A percentile compares a stretch with the other conserved stretches of the same genome.
phyloP scores from a whole-genome alignment of 2,329 filamentous ascomycete genomes.

The Fusarium paranaense region DNA sequence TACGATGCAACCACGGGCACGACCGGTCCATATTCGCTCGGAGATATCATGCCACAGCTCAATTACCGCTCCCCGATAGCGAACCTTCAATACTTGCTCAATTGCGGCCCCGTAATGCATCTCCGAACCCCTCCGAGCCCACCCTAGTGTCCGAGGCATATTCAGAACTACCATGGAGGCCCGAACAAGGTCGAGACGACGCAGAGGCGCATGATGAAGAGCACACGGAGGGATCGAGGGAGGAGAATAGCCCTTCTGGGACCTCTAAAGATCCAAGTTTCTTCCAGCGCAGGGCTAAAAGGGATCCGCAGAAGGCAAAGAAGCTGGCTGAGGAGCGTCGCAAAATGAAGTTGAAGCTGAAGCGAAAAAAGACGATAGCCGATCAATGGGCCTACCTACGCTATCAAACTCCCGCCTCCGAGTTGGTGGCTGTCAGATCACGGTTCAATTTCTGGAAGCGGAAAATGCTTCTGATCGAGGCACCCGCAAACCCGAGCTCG shows the following conservation, averaged over 20 bases:
- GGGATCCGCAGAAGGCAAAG: not conserved
- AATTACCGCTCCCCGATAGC: not conserved
- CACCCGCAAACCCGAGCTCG: conserved; percentile 23
- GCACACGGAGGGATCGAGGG: not conserved
- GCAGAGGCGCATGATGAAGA: not conserved
- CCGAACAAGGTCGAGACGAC: not conserved
- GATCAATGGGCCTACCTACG: conserved; percentile 50
- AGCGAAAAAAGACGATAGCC: conserved; percentile 24
- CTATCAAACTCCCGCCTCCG: conserved; percentile 39
- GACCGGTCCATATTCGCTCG: conserved; percentile 14
- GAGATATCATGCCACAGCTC: conserved; percentile 19
- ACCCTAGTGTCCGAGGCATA: not conserved
- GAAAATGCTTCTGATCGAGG: conserved; percentile 38
- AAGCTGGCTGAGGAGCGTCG: conserved; percentile 8
- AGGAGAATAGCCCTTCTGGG: not conserved
- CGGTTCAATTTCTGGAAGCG: conserved; percentile 48
- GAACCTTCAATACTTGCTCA: conserved; percentile 33
- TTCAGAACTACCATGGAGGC: not conserved
- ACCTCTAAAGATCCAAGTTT: not conserved
- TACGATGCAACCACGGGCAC: conserved; percentile 17
- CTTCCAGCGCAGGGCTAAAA: conserved; percentile 1
- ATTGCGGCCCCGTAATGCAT: conserved; percentile 19
- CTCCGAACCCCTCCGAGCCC: conserved; percentile 11
- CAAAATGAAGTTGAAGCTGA: conserved; percentile 5
- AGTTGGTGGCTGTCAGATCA: conserved; percentile 36